A percentile compares a stretch with the other conserved stretches of the same genome.
Evolutionary conservation across 2,329 filamentous ascomycete species (phyloP).

Genomic region (Cercospora canescens): DNA sequence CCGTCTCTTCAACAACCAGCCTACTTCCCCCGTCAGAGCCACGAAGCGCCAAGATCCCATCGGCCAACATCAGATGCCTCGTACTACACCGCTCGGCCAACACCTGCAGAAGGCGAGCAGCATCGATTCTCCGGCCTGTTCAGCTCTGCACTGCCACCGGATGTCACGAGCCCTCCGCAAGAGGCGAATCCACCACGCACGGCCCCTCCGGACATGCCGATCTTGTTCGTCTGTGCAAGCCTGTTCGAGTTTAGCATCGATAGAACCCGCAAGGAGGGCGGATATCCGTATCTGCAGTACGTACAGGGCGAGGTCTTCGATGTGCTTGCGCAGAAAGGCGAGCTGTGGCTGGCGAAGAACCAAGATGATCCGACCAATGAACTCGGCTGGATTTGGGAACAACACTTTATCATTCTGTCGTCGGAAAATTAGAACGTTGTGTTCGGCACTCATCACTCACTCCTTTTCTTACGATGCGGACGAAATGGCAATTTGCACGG

Average conservation of each 20-base stretch:
- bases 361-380: constrained; percentile 80
- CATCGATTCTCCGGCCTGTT: constrained; percentile 35
- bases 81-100: constrained; percentile 33
- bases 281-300: constrained; percentile 94
- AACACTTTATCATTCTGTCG: constrained; percentile 68
- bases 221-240: constrained; percentile 89
- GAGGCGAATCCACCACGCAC: constrained; percentile 15
- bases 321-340: constrained; percentile 91
- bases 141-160: constrained; percentile 35
- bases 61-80: constrained; percentile 35
- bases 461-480: background rate
- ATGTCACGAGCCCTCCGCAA: constrained; percentile 15
- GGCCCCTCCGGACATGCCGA: constrained; percentile 38
- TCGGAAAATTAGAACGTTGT: constrained; percentile 16
- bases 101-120: constrained; percentile 21
- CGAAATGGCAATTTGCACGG: background rate
- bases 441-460: background rate
- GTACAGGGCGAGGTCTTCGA: constrained; percentile 77
- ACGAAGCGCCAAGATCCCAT: constrained; percentile 24
- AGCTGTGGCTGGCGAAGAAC: constrained; percentile 96
- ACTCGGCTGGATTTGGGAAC: constrained; percentile 98
- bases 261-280: constrained; percentile 85
- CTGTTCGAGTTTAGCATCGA: constrained; percentile 98
- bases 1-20: constrained; percentile 19
- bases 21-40: constrained; percentile 28